phyloP scores from a whole-genome alignment of 225 moss, liverwort and hornwort genomes.

The Sphagnum tenellum region DNA sequence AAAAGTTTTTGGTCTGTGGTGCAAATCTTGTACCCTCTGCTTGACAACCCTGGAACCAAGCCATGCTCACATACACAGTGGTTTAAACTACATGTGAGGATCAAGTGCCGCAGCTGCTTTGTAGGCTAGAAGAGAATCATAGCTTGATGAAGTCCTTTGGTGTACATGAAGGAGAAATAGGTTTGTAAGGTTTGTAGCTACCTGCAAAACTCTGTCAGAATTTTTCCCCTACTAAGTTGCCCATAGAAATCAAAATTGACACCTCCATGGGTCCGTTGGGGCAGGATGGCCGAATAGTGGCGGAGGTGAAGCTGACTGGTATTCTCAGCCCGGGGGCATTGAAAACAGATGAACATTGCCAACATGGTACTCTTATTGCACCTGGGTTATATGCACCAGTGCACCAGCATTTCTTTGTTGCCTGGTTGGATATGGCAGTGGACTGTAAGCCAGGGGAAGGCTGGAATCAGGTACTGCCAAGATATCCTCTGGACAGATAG shows the following conservation, averaged over 20 bases:
- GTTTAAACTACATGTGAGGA: too few species aligned
- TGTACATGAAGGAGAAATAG: not conserved
- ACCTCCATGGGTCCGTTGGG: not conserved
- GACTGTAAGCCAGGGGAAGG: conserved; percentile 95
- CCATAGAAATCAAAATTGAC: too few species aligned
- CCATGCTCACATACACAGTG: too few species aligned
- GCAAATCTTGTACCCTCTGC: too few species aligned
- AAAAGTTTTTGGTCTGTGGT: too few species aligned
- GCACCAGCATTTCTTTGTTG: conserved; percentile 98
- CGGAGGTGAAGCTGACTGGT: conserved; percentile 96
- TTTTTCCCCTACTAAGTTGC: too few species aligned
- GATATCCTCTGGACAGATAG: too few species aligned
- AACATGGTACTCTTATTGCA: conserved; percentile 92
- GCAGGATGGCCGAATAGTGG: conserved; percentile 95
- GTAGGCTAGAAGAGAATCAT: not conserved
- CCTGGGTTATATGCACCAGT: conserved; percentile 93
- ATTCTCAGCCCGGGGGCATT: conserved; percentile 85
- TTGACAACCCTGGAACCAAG: too few species aligned
- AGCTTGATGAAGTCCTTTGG: not conserved
- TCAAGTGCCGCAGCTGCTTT: too few species aligned
- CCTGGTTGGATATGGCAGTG: conserved; percentile 90
- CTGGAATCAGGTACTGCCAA: conserved; percentile 59
- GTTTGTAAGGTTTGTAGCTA: too few species aligned
- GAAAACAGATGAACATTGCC: conserved; percentile 74
- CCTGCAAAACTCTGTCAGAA: too few species aligned